Evolutionary conservation across 352 stramenopile genomes (phyloP), one percentile per base, ranked within the genome.

Genomic region (Pythium chondricola): DNA sequence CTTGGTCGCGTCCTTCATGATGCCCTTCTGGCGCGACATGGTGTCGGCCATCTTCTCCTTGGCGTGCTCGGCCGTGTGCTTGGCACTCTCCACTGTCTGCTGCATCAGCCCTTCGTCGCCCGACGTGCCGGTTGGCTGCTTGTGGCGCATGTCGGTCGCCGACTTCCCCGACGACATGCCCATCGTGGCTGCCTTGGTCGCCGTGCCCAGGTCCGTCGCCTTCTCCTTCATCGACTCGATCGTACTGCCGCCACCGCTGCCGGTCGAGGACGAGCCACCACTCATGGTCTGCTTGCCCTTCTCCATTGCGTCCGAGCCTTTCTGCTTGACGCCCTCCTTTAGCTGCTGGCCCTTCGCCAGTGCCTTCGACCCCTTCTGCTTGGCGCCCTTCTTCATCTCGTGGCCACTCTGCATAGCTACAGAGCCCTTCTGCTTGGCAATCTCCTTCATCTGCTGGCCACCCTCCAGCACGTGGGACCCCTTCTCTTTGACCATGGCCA

Each of bases 1-100:
- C 50, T 61, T 61, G 24, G 58, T 62, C 21, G 52, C 30, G 18
- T 63, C 52, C 46, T 67, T 62, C 52, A 62, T 66, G 26, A 58
- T 33, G 2, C 30, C 33, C 52, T 66, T 66, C 22, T 57, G 45
- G 21, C 44, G 37, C n/a, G 58, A 57, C 52, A 52, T 54, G 0
- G 45, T 30, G 40, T 66, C 51, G 17, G 46, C 52, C 58, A 62
- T 58, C 39, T 53, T 62, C 17, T 66, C 58, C 49, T 66, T 58
- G 26, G 49, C 52, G 17, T 62, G 43, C 17, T 57, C 48, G 32
- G 46, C 52, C 4, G 51, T 16, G 17, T 61, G 30, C 35, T 16
- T 33, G 29, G 51, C 58, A 14, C 48, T 66, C 33, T 51, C 33
- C 4, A 43, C 44, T 14, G 29, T 47, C 40, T 59, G 48, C 30